Evolutionary conservation across 2,329 filamentous ascomycete species (phyloP), one percentile per base, ranked within the genome.

Genomic region (Pseudogymnoascus sp.): DNA sequence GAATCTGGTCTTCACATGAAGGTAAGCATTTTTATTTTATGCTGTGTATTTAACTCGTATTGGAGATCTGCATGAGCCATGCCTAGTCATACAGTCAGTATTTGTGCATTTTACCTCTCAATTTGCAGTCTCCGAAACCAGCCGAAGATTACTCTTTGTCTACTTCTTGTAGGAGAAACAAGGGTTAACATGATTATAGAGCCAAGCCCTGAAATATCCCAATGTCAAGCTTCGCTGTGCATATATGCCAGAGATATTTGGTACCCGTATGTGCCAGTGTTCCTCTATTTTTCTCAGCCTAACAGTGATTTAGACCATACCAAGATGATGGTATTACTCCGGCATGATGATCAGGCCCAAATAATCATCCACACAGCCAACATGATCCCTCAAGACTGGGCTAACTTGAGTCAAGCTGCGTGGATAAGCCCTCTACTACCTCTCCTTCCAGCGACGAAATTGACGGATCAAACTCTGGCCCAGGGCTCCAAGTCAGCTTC

Each of bases 361-460:
- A 77, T 96, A 5, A 75, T 95, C 61, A 92, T 96, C 31, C 90
- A 95, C 68, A 96, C 92, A 0, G 90, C 92, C 15, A 96, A 96
- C 68, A 91, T 96, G 87, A 93, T 96, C n/a, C 70, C 80, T 3
- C 85, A 86, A 61, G 92, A 96, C 72, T 96, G 92, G 92, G 82
- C 79, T 1, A 94, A 94, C 67, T 89, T 96, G 88, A 89, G 86
- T 0, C 91, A 96, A 71, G 90, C 84, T 1, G 82, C 89, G 4
- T 96, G 92, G 92, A 79, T 76, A 58, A 93, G 90, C 0, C 90
- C 90, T 0, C 70, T 83, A 1, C 81, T 96, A 0, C 85, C 88
- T 0, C 73, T 82, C 1, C 58, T 76, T 2, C 64, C 41, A 60
- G n/a, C 33, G 8, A 33, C 13, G 11, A 54, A 50, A 54, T 58